These are phyloP conservation scores for Castanea mollissima DNA, from an alignment of 306 rosid genomes.

Conservation along the genomic window DNA sequence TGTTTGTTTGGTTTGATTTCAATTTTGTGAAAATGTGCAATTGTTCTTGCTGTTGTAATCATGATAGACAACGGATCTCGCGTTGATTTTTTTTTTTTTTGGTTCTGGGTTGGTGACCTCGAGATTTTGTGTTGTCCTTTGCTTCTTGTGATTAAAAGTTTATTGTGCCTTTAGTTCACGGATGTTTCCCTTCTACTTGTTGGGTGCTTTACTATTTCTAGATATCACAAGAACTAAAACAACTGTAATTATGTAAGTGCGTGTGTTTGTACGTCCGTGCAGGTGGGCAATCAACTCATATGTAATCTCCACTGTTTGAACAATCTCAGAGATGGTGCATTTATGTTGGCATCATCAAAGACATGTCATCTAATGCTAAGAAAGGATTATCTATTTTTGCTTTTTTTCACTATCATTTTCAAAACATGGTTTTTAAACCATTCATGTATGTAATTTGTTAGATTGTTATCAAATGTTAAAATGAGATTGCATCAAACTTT, in stretches of 20 bases:
- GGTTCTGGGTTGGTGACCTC: slow-evolving; percentile 18
- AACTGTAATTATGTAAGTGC: not conserved
- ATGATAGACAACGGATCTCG: slow-evolving; percentile 41
- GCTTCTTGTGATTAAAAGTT: not conserved
- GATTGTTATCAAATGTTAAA: not conserved
- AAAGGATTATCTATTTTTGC: too few species aligned
- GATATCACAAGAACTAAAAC: not conserved
- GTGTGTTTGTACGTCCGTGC: not conserved
- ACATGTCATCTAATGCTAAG: too few species aligned
- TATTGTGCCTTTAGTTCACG: slow-evolving; percentile 6
- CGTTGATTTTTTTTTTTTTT: slow-evolving; percentile 12
- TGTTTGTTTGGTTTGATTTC: slow-evolving; percentile 12
- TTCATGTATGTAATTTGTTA: not conserved
- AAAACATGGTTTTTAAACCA: not conserved
- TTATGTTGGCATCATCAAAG: too few species aligned
- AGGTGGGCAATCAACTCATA: not conserved
- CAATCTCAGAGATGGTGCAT: not conserved
- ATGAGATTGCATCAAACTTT: too few species aligned
- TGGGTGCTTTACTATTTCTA: not conserved
- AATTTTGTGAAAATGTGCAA: not conserved
- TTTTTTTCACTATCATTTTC: not conserved
- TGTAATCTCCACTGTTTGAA: not conserved
- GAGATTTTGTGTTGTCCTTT: not conserved
- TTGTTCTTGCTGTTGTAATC: slow-evolving; percentile 15
- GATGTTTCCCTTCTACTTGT: not conserved